Base-by-base conservation (phyloP, 208 protist genomes). In the Trypanosomatidae sp. region DNA sequence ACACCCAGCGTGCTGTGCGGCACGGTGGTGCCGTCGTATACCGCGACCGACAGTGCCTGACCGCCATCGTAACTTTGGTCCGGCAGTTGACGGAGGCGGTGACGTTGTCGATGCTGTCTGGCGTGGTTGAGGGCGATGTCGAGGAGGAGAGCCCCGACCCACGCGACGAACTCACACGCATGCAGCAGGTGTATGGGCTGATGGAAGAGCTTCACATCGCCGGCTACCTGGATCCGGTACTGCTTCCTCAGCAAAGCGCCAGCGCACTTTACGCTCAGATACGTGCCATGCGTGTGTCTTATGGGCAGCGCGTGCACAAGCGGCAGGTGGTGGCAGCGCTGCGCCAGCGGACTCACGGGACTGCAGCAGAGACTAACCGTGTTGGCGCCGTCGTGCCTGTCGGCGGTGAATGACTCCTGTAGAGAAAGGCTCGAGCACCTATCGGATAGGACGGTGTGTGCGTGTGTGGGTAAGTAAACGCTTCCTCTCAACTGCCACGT, bases 131-230 rank as follows among this genome's bases (percentile, higher is more conserved):
- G 19, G 50, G 36, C 25, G 68, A 74, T 15, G 64, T 60, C 60
- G 80, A 55, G 44, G 82, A 44, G 65, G 68, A 77, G 60, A 66
- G 71, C 53, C 56, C 65, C 6, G 73, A 62, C 19, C 36, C 69
- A 44, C 53, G 25, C 10, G 71, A 77, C 30, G 85, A 76, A 70
- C 82, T 77, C 70, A 59, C 13, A 3, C 76, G 67, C 59, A 73
- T 95, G 76, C 88, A 89, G 71, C 58, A 74, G 9, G 90, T 90
- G 19, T 86, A 89, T 52, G 73, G 33, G 10, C 79, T 95, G 25
- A 56, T 95, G 58, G 82, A 90, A 72, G 49, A 84, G 76, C 81
- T 95, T 58, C 72, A 91, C 58, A 74, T 28, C 33, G 75, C 84
- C 13, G 90, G 87, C 0, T 94, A 92, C 65, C 69, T 94, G 46